Base-by-base conservation (phyloP, 805 yeast genomes). In the Barnettozyma sucrosica region DNA sequence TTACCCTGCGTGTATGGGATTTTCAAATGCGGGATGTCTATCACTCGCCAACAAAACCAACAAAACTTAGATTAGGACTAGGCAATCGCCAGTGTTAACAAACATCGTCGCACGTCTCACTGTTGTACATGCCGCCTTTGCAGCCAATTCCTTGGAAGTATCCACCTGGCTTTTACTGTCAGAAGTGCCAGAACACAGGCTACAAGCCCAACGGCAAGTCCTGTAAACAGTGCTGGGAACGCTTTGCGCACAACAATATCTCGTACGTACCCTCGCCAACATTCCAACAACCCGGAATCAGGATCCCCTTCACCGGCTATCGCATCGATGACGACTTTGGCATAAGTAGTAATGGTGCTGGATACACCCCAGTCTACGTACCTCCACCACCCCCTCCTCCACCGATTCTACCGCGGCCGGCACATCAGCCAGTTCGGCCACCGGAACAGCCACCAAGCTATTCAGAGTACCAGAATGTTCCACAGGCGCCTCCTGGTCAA, bases 141-240 rank as follows among this genome's bases (percentile, higher is more conserved):
- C 33, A 30, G 21, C 42, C 42, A 16, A 51, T 45, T 7, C 86
- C 90, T 0, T 84, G 86, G 79, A 62, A 63, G 43, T 88, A 85
- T 55, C 95, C 95, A 0, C 62, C 54, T 2, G 73, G 79, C 3
- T 83, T 68, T 58, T 66, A 68, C 48, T 88, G 96, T 59, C 64
- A 68, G 8, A 83, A 82, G 57, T 88, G 96, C 66, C 69, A 73
- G 47, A 88, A 88, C 59, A 83, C 90, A 0, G 95, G 95, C 2
- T 72, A 70, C 59, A 74, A 76, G 57, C 39, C 66, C 21, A 81
- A 79, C 55, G 85, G 84, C n/a, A 69, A 66, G 42, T 67, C 79
- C 6, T 88, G 96, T 60, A 76, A 78, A 54, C 73, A 74, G 38
- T 88, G 96, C 63, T 88, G 87, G 82, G 74, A 72, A 21, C 57